A percentile compares a stretch with the other conserved stretches of the same genome.
Conservation (phyloP, 2,329 filamentous ascomycete genomes). For the Davidsoniella australis region DNA sequence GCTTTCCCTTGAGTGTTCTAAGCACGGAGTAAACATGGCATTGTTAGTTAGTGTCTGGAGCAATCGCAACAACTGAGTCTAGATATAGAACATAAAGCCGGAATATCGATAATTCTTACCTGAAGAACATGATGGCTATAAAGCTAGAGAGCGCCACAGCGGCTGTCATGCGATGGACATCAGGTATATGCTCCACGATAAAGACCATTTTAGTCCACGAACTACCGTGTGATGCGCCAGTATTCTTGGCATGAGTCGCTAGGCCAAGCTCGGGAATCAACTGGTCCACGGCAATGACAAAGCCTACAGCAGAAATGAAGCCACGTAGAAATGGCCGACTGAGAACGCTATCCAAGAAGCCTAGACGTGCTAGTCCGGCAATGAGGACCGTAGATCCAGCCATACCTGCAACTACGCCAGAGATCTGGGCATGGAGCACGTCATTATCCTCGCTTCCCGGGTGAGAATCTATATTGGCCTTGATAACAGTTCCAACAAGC, state of each 20-base stretch:
- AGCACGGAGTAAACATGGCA: background rate
- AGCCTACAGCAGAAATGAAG: slow-evolving; percentile 93
- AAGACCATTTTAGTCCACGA: slow-evolving; percentile 76
- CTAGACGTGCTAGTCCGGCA: slow-evolving; percentile 68
- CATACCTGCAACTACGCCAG: slow-evolving; percentile 75
- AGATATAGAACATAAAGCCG: too few relatives aligned
- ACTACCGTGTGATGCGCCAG: slow-evolving; percentile 62
- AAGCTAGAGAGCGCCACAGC: slow-evolving; percentile 67
- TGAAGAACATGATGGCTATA: slow-evolving; percentile 72
- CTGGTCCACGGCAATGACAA: slow-evolving; percentile 92
- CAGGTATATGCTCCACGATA: slow-evolving; percentile 46
- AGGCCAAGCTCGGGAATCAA: slow-evolving; percentile 81
- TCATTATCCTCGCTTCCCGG: slow-evolving; percentile 45
- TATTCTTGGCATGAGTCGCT: slow-evolving; percentile 42
- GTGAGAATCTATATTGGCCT: slow-evolving; percentile 55
- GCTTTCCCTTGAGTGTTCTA: slow-evolving; percentile 55
- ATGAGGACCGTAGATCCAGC: slow-evolving; percentile 78
- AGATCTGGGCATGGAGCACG: slow-evolving; percentile 58
- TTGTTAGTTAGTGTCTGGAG: background rate
- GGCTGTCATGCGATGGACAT: slow-evolving; percentile 59
- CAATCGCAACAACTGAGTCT: too few relatives aligned
- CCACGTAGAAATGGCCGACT: slow-evolving; percentile 83
- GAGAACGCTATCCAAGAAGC: slow-evolving; percentile 86
- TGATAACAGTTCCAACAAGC: slow-evolving; percentile 73
- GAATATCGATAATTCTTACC: slow-evolving; percentile 46